Evolutionary conservation across 2,329 filamentous ascomycete genomes (phyloP).

Genomic region (Colletotrichum noveboracense): DNA sequence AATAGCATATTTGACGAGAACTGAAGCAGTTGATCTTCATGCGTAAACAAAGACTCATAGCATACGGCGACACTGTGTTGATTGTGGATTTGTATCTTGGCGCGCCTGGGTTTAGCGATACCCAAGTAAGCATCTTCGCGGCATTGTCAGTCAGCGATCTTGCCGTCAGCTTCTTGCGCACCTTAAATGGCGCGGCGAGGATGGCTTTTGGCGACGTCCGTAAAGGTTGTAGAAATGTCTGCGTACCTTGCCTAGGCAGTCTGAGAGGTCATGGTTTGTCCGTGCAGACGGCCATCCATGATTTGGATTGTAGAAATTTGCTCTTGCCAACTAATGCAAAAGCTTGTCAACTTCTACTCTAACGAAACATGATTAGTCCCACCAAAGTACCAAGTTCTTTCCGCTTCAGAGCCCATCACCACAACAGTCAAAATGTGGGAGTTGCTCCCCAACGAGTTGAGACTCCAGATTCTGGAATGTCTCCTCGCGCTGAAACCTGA

Average conservation of each 20-base stretch:
- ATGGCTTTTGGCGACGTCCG: neutral
- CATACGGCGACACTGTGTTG: neutral
- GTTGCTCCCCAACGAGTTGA: neutral
- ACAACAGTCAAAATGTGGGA: neutral
- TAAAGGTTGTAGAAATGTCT: neutral
- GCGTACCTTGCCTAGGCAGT: neutral
- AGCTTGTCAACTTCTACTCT: accelerated
- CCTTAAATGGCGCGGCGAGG: neutral
- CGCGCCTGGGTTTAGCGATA: neutral
- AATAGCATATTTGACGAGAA: neutral
- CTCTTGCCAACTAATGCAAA: neutral
- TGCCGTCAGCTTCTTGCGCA: too few species aligned
- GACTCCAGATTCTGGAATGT: neutral
- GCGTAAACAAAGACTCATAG: neutral
- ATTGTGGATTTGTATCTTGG: neutral
- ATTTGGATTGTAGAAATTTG: neutral
- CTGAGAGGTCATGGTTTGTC: neutral
- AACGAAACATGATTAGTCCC: neutral
- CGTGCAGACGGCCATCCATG: neutral
- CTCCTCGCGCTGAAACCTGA: neutral
- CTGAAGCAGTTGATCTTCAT: neutral
- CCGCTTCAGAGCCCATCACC: neutral
- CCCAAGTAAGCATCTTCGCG: too few species aligned
- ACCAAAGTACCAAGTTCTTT: neutral
- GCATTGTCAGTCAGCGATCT: accelerated